Base-by-base conservation (phyloP, 1,284 basidiomycete genomes). In the Cryptococcus sp. region DNA sequence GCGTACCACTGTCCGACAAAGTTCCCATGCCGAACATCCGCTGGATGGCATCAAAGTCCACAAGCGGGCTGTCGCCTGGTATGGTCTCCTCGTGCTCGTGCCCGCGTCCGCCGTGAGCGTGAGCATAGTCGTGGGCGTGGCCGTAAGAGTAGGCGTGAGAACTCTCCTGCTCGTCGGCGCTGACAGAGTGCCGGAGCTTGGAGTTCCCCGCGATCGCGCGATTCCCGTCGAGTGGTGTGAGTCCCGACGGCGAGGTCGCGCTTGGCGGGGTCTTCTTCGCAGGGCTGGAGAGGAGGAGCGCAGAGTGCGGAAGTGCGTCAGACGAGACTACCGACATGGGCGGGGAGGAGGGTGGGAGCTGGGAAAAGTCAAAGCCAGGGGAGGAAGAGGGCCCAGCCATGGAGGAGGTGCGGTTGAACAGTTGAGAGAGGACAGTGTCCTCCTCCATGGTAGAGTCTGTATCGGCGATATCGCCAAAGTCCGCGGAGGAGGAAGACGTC, bases 301-400 rank as follows among this genome's bases (percentile, higher is more conserved):
- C 69, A 13, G 69, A 71, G 53, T 71, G 70, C 1, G 68, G 61
- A 9, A 72, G 55, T 38, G 60, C 54, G 36, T 53, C 48, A 6
- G 65, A 63, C 9, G 35, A 39, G 12, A 55, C 35, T 8, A 48
- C 36, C 18, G 55, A 47, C 15, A 69, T 53, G 0, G 72, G 72
- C 18, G 72, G 72, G 5, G 69, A 71, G 15, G 62, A 65, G 0
- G 72, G 72, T 2, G 72, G 72, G 3, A 75, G 59, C 37, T 69
- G 61, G 1, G 71, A 72, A 50, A 72, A 73, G 57, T 75, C 71
- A 55, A 75, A 75, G 21, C 65, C 65, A 2, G 66, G 58, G 12
- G 65, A 56, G 2, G 57, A 59, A 38, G 53, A 56, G 15, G 50
- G 49, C 5, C 60, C 12, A 18, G 54, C 55, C 20, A 63, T 52